Evolutionary conservation across 1,284 basidiomycete species (phyloP), one percentile per base, ranked within the genome.

Genomic region (Ganoderma multipileum): DNA sequence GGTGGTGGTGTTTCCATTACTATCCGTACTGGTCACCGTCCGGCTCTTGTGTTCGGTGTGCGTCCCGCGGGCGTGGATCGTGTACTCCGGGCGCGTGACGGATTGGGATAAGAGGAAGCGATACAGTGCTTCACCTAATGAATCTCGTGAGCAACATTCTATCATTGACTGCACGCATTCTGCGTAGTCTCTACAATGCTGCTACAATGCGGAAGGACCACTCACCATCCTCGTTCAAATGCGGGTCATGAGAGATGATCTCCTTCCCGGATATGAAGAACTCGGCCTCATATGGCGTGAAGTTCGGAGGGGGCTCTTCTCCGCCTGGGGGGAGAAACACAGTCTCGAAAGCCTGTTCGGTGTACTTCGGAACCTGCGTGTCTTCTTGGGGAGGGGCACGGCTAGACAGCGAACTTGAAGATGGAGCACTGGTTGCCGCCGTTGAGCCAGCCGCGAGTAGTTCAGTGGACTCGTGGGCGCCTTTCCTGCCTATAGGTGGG

Each of bases 181-280:
- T 2, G 20, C 7, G 54, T 14, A 33, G 5, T 36, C 18, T 1
- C 11, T 18, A 18, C 30, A 30, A 57, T 3, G 33, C 47, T 9
- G 8, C 38, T 1, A 36, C 33, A 4, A 16, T 20, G 30, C 16
- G 14, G 47, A 30, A 66, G 26, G 39, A 47, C 9, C 16, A 80
- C 79, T 63, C 70, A 86, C 91, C 91, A 72, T 96, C 92, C 62
- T 86, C 81, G 72, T 93, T 93, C 66, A 93, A 79, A 76, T 93
- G 91, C 16, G 79, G 81, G 75, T 93, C 91, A 78, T 93, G 92
- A 26, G 90, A 91, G 68, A 92, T 80, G 65, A 91, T 81, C 59
- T 87, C 79, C 2, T 87, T 86, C n/a, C 79, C 81, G 0, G 82
- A 82, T 42, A 84, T 79, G 70, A 86, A 88, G 78, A 83, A 87